Evolutionary conservation across 1,284 basidiomycete species (phyloP), one percentile per base, ranked within the genome.

Genomic region (Waitea zeae): DNA sequence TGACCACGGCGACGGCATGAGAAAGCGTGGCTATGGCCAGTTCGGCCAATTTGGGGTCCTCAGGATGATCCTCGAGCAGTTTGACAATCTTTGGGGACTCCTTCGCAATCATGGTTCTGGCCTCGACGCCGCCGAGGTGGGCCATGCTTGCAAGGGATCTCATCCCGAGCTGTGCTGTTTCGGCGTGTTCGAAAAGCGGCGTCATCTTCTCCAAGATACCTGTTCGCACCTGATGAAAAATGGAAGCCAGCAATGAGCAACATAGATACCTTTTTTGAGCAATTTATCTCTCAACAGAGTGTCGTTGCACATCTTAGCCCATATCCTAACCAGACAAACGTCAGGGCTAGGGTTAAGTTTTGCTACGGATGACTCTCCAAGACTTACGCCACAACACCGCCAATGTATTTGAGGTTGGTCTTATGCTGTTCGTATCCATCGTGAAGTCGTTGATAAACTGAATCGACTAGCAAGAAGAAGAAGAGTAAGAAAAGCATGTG

Each of bases 261-360:
- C n/a, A 11, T 14, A 39, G 48, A 33, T 42, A 70, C 71, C 70
- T 56, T 61, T 59, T 24, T 61, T 55, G 44, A 70, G 62, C 15
- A 76, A 52, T 41, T 67, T 66, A 48, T 73, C 60, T 17, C 70
- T 56, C 34, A 75, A 48, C 31, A 75, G 54, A 1, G 67, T 56
- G 47, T 77, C 72, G 0, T 58, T 56, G 26, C 58, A 74, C 68
- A 77, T 70, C 44, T 68, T 70, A 7, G 68, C 62, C 45, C 66
- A 75, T 30, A 77, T 67, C 2, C 63, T 67, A 7, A 74, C 56
- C n/a, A n/a, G n/a, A n/a, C n/a, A n/a, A n/a, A n/a, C n/a, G n/a
- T n/a, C n/a, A n/a, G n/a, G n/a, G n/a, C n/a, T n/a, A n/a, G n/a
- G n/a, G n/a, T n/a, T n/a, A n/a, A n/a, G n/a, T n/a, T n/a, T n/a